Evolutionary conservation across 1,284 basidiomycete species (phyloP), one percentile per base, ranked within the genome.

Genomic region (Melanopsichium pennsylvanicum): DNA sequence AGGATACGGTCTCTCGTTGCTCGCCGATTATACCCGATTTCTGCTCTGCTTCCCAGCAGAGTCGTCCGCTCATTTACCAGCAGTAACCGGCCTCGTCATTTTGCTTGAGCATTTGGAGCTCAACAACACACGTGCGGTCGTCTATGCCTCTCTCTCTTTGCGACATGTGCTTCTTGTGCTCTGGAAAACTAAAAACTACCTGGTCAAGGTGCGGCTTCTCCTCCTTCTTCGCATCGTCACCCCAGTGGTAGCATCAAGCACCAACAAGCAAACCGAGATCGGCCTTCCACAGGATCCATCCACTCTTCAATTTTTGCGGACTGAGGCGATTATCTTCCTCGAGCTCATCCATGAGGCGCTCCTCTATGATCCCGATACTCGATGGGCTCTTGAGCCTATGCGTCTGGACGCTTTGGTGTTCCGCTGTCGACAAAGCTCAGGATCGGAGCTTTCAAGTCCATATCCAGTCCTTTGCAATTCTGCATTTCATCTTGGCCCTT

Each of bases 161-260:
- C 70, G 59, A 15, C 23, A 21, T 0, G 25, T 45, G 16, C 22
- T 78, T 0, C 22, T 70, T 1, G 7, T 22, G 3, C 56, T 73
- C 3, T 73, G 70, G 62, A 44, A 46, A 16, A 66, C 72, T 46
- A 70, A 73, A 40, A 62, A 52, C 36, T 43, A 38, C 10, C 38
- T 58, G 7, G 49, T 78, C 46, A 78, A 78, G 41, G 58, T 67
- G 19, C 76, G 74, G 21, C 44, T 75, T 0, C 36, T 76, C 19
- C 45, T 75, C 19, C 39, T 50, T 27, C 56, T 75, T 6, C 59
- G 62, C 19, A 72, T 60, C 35, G 45, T 71, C 21, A 15, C 51
- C 9, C 66, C 67, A 0, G 29, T 61, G 6, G 27, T 67, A 19
- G 42, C 60, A 5, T 48, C 52, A 8, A 56, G n/a, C 26, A 44